Evolutionary conservation across 2,329 filamentous ascomycete genomes (phyloP).

Genomic region (Parascedosporium putredinis): DNA sequence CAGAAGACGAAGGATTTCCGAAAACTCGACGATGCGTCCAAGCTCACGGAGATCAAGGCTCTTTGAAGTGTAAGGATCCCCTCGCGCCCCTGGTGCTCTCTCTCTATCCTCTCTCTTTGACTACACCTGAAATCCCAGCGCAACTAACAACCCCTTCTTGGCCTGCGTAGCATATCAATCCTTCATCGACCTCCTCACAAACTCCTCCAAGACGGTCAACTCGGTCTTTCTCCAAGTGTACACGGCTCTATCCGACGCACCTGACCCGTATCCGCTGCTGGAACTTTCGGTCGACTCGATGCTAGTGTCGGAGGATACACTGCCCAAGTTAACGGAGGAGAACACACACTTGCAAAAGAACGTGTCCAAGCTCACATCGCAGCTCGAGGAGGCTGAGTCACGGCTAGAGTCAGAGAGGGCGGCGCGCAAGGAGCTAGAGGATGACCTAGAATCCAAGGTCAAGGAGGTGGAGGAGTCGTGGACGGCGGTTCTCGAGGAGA

Average conservation of each 20-base stretch:
- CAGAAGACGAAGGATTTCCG: conserved; percentile 98
- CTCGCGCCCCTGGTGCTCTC: too few species aligned
- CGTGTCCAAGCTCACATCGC: conserved; percentile 62
- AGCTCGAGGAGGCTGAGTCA: conserved; percentile 74
- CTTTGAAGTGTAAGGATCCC: conserved; percentile 68
- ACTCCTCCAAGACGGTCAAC: conserved; percentile 89
- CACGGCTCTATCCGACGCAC: conserved; percentile 85
- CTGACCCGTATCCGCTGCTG: conserved; percentile 89
- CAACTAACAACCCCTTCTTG: too few species aligned
- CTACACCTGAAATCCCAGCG: too few species aligned
- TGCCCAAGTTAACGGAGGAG: conserved; percentile 81
- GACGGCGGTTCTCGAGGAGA: conserved; percentile 82
- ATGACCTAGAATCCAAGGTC: conserved; percentile 64
- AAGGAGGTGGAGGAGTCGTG: conserved; percentile 87
- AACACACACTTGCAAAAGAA: conserved; percentile 78
- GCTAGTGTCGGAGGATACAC: conserved; percentile 79
- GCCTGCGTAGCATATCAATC: conserved; percentile 94
- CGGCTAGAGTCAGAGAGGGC: conserved; percentile 69
- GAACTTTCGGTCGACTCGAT: conserved; percentile 87
- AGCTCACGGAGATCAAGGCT: conserved; percentile 79
- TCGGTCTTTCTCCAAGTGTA: conserved; percentile 90
- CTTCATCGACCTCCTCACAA: conserved; percentile 93
- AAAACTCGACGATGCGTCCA: conserved; percentile 81
- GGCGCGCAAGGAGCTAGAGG: conserved; percentile 64
- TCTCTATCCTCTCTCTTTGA: too few species aligned